Conservation (phyloP, 352 stramenopile genomes). For the Pythium diclinum region DNA sequence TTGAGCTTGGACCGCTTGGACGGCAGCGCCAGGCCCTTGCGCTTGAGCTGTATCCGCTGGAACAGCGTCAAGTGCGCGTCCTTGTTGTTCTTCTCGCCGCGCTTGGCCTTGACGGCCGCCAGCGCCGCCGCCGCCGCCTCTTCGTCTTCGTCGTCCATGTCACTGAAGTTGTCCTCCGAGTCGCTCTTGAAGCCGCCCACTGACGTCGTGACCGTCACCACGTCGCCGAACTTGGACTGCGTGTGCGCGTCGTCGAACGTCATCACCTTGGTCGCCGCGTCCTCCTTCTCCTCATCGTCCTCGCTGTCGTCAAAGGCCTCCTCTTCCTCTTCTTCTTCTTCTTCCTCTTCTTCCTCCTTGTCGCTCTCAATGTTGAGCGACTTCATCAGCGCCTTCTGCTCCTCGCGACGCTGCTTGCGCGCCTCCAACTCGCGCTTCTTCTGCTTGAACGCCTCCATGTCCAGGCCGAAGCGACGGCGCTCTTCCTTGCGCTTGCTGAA, state of each 20-base stretch:
- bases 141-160: constrained; percentile 49
- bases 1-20: constrained; percentile 85
- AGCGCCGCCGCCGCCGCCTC: constrained; percentile 26
- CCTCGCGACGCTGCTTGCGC: constrained; percentile 78
- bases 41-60: constrained; percentile 87
- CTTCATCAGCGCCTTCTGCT: constrained; percentile 72
- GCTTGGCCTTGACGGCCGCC: constrained; percentile 29
- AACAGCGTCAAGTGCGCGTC: constrained; percentile 76
- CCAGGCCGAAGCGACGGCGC: constrained; percentile 76
- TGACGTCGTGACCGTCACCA: constrained; percentile 84
- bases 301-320: constrained; percentile 34
- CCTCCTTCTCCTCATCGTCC: constrained; percentile 26
- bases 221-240: constrained; percentile 81
- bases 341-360: constrained; percentile 34
- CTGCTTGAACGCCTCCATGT: constrained; percentile 89
- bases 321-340: constrained; percentile 28
- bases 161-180: constrained; percentile 55
- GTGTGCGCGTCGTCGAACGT: constrained; percentile 82
- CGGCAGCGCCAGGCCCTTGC: constrained; percentile 72
- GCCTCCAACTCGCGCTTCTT: constrained; percentile 79
- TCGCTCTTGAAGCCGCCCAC: constrained; percentile 78
- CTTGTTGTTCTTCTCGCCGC: constrained; percentile 20
- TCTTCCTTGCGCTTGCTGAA: constrained; percentile 89
- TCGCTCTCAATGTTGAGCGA: constrained; percentile 55
- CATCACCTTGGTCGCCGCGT: constrained; percentile 43